phyloP scores from a whole-genome alignment of 1,139 yeast genomes.

The Candida tropicalis region DNA sequence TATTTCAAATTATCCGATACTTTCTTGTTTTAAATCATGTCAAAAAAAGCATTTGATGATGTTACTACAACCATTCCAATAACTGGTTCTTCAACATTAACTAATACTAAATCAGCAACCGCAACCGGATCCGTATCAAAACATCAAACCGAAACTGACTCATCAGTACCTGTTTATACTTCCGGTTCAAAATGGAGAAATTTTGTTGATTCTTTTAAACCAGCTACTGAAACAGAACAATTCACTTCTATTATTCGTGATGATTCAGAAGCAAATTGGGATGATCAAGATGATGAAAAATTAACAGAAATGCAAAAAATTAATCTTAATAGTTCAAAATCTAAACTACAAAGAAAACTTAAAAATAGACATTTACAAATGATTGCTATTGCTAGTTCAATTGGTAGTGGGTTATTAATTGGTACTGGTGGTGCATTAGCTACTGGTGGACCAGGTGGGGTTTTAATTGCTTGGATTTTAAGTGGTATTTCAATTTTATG shows the following conservation, averaged over 20 bases:
- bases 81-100: not conserved
- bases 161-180: not conserved
- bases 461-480: conserved; percentile 52
- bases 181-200: conserved; percentile 33
- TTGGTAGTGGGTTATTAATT: conserved; percentile 55
- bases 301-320: conserved; percentile 40
- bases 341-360: conserved; percentile 39
- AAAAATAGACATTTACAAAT: conserved; percentile 48
- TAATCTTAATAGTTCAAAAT: conserved; percentile 38
- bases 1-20: not conserved
- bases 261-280: conserved; percentile 2
- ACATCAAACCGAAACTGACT: not conserved
- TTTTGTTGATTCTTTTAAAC: conserved; percentile 43
- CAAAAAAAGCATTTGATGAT: not conserved
- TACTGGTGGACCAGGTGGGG: conserved; percentile 69
- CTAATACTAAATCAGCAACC: too few relatives aligned
- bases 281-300: conserved; percentile 13
- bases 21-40: not conserved
- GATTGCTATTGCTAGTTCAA: conserved; percentile 84
- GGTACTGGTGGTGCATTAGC: conserved; percentile 41
- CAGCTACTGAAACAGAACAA: conserved; percentile 25
- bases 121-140: not conserved
- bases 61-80: not conserved
- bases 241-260: conserved; percentile 11
- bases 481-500: conserved; percentile 30